phyloP scores from a whole-genome alignment of 768 basidiomycete species.

The Suillus lakei region DNA sequence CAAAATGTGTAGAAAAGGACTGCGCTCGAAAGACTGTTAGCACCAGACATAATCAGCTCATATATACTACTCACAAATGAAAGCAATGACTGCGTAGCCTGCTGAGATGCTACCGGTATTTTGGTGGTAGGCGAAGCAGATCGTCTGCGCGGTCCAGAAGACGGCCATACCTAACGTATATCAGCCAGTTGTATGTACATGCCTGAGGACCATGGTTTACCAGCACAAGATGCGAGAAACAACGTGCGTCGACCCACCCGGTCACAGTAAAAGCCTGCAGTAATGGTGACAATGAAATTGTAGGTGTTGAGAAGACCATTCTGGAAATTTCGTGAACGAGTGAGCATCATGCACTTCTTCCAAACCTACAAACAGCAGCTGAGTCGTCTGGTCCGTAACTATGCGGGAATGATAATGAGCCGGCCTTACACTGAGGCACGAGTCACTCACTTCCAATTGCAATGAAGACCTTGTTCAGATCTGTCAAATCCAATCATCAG shows the following conservation, averaged over 20 bases:
- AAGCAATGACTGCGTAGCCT: constrained; percentile 49
- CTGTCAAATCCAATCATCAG: constrained; percentile 17
- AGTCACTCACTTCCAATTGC: constrained; percentile 49
- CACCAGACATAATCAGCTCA: not conserved
- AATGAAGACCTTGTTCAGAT: constrained; percentile 60
- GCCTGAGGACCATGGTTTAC: constrained; percentile 31
- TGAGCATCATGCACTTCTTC: not conserved
- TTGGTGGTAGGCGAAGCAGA: constrained; percentile 38
- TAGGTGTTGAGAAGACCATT: constrained; percentile 60
- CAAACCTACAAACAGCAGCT: constrained; percentile 43
- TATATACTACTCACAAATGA: constrained; percentile 42
- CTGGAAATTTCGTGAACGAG: constrained; percentile 26
- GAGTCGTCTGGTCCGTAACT: constrained; percentile 51
- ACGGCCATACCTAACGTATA: constrained; percentile 44
- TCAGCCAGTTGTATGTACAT: constrained; percentile 32
- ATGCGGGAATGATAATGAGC: not conserved
- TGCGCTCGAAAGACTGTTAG: constrained; percentile 18
- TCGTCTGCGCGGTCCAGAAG: constrained; percentile 45
- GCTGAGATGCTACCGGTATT: constrained; percentile 29
- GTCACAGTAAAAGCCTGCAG: constrained; percentile 51
- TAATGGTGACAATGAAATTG: constrained; percentile 58
- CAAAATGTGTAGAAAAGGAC: constrained; percentile 41
- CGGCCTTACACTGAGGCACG: not conserved
- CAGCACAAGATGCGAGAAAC: constrained; percentile 52
- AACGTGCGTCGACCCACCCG: constrained; percentile 53